Base-by-base conservation (phyloP, 306 rosid species). In the Vicia sativa region DNA sequence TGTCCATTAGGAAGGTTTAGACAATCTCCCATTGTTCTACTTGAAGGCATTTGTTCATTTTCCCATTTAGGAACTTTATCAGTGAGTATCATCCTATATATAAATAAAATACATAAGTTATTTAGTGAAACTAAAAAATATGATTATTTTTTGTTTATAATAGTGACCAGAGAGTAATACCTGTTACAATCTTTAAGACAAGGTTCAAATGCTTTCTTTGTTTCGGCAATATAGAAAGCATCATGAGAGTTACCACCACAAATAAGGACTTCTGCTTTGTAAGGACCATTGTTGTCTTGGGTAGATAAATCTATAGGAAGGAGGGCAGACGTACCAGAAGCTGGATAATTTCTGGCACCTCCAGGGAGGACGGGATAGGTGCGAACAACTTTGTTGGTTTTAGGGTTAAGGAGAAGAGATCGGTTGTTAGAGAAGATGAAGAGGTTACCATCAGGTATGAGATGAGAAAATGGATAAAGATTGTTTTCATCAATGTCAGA, bases 401-500 rank as follows among this genome's bases (percentile, higher is more conserved):
- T 29, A 6, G 91, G 85, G 74, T 79, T 28, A 3, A 88, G 80
- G 38, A 95, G 89, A 43, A 95, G 19, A 3, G 97, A 88, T n/a
- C 95, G 89, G 37, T 80, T 81, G 78, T 95, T 95, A 59, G 97
- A 78, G 55, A 95, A 86, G 67, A 95, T 42, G 48, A 85, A 95
- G 68, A 95, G 18, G 41, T 88, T 87, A 14, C 91, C 95, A n/a
- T 95, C 99, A 1, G 85, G 63, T 2, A 82, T 68, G 2, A 85
- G 85, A 65, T 84, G 71, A 44, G 84, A 87, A 21, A 95, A 90
- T 0, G 99, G 99, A 77, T 95, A 95, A 11, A 95, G 92, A 38
- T 88, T 95, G 81, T 95, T 95, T 52, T 95, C 99, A 12, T 90
- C 99, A 5, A 85, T 3, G 71, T 95, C 99, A 0, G 88, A 76